Evolutionary conservation across 1,284 basidiomycete genomes (phyloP).

Genomic region (Fomitopsis pinicola): DNA sequence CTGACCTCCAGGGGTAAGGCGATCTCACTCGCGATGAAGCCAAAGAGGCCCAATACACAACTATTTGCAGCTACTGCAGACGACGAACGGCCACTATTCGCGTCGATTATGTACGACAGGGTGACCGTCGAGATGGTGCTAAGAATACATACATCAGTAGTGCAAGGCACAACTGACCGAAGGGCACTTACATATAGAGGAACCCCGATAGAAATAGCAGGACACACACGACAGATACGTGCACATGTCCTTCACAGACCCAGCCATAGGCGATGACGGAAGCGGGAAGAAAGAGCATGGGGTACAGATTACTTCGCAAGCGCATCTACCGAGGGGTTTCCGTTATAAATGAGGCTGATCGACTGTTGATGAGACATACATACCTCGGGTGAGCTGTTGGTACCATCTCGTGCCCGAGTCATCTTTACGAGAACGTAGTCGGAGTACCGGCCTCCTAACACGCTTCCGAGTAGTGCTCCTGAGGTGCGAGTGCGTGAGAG

Average conservation of each 20-base stretch:
- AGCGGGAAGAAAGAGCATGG: constrained; percentile 51
- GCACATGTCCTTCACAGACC: constrained; percentile 60
- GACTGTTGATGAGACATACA: constrained; percentile 8
- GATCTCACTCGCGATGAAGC: constrained; percentile 67
- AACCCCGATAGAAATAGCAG: constrained; percentile 67
- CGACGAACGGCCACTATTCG: constrained; percentile 70
- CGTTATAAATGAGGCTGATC: not conserved
- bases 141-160: not conserved
- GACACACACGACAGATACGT: constrained; percentile 60
- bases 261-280: constrained; percentile 72
- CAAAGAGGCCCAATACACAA: constrained; percentile 62
- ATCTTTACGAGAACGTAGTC: constrained; percentile 59
- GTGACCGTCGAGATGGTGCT: constrained; percentile 72
- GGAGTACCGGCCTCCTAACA: constrained; percentile 76
- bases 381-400: constrained; percentile 64
- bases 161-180: not conserved
- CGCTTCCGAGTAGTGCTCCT: constrained; percentile 65
- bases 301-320: constrained; percentile 57
- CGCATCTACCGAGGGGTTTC: constrained; percentile 52
- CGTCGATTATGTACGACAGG: constrained; percentile 74
- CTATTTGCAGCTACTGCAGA: constrained; percentile 72
- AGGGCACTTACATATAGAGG: constrained; percentile 50
- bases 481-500: constrained; percentile 7
- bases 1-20: constrained; percentile 62
- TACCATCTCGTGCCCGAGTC: constrained; percentile 51